phyloP scores from a whole-genome alignment of 345 rosid species.

The Excoecaria agallocha region DNA sequence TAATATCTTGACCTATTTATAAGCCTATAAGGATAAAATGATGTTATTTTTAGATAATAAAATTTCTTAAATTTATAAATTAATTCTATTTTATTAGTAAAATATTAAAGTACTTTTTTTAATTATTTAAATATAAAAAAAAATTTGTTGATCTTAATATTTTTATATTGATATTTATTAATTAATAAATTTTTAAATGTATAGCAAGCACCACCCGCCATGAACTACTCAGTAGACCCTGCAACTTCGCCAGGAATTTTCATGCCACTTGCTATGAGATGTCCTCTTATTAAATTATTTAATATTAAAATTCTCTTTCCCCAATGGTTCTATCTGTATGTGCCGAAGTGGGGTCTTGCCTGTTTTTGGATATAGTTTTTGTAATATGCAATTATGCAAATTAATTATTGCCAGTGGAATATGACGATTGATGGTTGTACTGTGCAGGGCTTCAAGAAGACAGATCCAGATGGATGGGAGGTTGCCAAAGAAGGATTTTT shows the following conservation, averaged over 20 bases:
- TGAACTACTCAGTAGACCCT: neutral
- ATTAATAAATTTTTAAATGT: too few species aligned
- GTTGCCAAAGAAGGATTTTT: constrained; percentile 81
- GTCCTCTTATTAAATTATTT: neutral
- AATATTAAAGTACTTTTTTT: too few species aligned
- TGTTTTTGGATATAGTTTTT: constrained; percentile 1
- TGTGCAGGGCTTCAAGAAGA: constrained; percentile 78
- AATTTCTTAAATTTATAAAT: too few species aligned
- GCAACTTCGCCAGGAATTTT: constrained; percentile 12
- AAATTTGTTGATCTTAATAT: too few species aligned
- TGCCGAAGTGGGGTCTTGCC: constrained; percentile 21
- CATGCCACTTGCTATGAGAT: neutral
- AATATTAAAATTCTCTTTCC: neutral
- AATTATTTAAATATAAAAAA: too few species aligned
- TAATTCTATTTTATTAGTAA: too few species aligned
- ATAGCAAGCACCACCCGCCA: too few species aligned
- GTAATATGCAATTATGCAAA: neutral
- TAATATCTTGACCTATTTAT: too few species aligned
- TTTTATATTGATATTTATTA: too few species aligned
- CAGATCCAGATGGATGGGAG: constrained; percentile 77
- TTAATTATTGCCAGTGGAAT: neutral
- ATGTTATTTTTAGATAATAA: too few species aligned
- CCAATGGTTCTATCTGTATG: constrained; percentile 17
- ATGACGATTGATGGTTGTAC: neutral
- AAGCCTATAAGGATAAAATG: too few species aligned